Percentiles rank a stretch among this genome's conserved stretches.
phyloP scores from a whole-genome alignment of 192 early-diverging fungal species.

The Paraglomus brasilianum region DNA sequence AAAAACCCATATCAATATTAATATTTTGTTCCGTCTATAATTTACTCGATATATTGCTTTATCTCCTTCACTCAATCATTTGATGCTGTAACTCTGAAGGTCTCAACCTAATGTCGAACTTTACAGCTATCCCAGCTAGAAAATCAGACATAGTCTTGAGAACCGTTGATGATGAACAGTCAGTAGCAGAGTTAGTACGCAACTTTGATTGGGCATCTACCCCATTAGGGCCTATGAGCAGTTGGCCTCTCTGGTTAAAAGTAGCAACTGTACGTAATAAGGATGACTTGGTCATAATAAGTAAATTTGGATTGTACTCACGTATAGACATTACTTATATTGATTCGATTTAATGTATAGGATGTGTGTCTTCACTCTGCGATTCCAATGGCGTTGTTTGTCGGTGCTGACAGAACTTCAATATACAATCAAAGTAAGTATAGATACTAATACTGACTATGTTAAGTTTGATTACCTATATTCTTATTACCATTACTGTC shows the following conservation, averaged over 20 bases:
- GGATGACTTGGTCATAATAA: too few species aligned
- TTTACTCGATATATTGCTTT: too few species aligned
- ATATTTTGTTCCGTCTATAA: too few species aligned
- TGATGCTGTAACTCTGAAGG: too few species aligned
- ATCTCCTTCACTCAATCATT: too few species aligned
- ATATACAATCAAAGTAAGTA: constrained; percentile 29
- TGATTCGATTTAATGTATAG: neutral
- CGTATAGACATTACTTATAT: too few species aligned
- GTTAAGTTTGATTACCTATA: neutral
- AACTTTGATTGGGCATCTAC: constrained; percentile 39
- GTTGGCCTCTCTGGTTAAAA: constrained; percentile 30
- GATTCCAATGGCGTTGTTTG: neutral
- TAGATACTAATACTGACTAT: neutral
- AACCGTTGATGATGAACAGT: constrained; percentile 1
- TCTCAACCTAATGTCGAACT: too few species aligned
- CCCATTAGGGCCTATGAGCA: constrained; percentile 32
- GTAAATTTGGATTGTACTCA: too few species aligned
- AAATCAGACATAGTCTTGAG: too few species aligned
- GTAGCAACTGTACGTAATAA: neutral
- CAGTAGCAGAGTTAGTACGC: constrained; percentile 27
- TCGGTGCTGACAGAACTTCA: neutral
- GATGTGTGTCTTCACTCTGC: neutral
- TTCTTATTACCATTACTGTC: neutral
- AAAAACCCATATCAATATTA: too few species aligned
- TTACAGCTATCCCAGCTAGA: too few species aligned